Evolutionary conservation across 1,284 basidiomycete species (phyloP).

Genomic region (Hemileia vastatrix): DNA sequence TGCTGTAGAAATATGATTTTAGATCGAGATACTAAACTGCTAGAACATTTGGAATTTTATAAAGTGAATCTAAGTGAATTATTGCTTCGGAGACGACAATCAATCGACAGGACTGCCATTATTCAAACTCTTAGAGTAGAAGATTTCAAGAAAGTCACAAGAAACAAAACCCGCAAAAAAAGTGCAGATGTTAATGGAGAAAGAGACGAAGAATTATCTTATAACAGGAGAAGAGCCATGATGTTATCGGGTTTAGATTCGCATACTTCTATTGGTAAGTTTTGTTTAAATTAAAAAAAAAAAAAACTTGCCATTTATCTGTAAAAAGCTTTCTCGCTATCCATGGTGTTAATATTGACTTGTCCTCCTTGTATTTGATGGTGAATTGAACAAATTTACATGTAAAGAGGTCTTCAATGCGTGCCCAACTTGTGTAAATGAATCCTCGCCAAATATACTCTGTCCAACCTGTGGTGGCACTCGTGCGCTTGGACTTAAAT

Average conservation of each 20-base stretch:
- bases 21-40: constrained; percentile 5
- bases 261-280: constrained; percentile 1
- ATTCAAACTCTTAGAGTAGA: constrained; percentile 14
- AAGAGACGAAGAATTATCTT: not conserved
- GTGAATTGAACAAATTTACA: not conserved
- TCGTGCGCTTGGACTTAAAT: not conserved
- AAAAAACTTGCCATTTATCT: not conserved
- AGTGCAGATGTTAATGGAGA: not conserved
- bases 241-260: constrained; percentile 11
- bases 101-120: constrained; percentile 10
- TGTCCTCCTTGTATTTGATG: not conserved
- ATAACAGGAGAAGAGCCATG: not conserved
- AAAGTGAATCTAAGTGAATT: constrained; percentile 13
- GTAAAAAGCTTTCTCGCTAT: not conserved
- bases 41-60: constrained; percentile 12
- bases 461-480: constrained; percentile 4
- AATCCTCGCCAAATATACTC: not conserved
- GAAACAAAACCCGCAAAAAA: no score
- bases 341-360: not conserved
- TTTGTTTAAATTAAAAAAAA: not conserved
- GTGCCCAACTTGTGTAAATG: not conserved
- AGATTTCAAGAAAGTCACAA: no score
- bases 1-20: constrained; percentile 1
- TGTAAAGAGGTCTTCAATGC: not conserved
- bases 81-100: constrained; percentile 5